Conservation (phyloP, 2,329 filamentous ascomycete species). For the Trichoderma hamatum region DNA sequence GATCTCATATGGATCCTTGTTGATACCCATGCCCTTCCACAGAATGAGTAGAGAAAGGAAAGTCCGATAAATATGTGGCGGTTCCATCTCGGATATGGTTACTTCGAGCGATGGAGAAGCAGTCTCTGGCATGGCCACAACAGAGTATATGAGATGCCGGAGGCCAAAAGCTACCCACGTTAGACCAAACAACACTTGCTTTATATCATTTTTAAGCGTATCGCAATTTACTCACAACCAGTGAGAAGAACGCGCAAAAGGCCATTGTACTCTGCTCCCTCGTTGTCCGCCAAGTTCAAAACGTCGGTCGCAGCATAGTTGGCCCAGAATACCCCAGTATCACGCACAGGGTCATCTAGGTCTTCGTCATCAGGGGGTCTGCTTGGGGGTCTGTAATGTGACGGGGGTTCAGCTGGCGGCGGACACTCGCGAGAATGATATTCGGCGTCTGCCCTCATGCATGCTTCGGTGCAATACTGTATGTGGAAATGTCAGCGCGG, state of each 20-base stretch:
- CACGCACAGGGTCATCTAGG: background rate
- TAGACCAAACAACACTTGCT: background rate
- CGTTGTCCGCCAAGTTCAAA: slow-evolving; percentile 35
- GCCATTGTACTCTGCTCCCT: slow-evolving; percentile 33
- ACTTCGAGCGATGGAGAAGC: slow-evolving; percentile 29
- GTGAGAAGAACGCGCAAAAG: slow-evolving; percentile 32
- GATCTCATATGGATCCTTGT: slow-evolving; percentile 28
- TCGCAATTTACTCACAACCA: slow-evolving; percentile 29
- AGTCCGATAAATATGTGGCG: slow-evolving; percentile 12
- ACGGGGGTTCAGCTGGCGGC: background rate
- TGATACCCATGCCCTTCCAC: background rate
- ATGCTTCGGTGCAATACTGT: slow-evolving; percentile 34
- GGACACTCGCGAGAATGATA: slow-evolving; percentile 27
- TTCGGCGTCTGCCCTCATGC: slow-evolving; percentile 27
- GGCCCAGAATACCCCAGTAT: slow-evolving; percentile 27
- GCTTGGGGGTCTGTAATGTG: too few species aligned
- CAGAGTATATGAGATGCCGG: slow-evolving; percentile 35
- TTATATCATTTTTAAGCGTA: background rate
- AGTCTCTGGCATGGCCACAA: slow-evolving; percentile 31
- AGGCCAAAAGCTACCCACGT: slow-evolving; percentile 29
- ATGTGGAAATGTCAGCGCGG: background rate
- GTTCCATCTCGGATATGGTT: slow-evolving; percentile 23
- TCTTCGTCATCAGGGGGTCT: too few species aligned
- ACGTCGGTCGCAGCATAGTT: slow-evolving; percentile 34
- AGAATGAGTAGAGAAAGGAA: slow-evolving; percentile 29